Evolutionary conservation across 2,329 filamentous ascomycete genomes (phyloP), one percentile per base, ranked within the genome.

Genomic region (Colletotrichum truncatum): DNA sequence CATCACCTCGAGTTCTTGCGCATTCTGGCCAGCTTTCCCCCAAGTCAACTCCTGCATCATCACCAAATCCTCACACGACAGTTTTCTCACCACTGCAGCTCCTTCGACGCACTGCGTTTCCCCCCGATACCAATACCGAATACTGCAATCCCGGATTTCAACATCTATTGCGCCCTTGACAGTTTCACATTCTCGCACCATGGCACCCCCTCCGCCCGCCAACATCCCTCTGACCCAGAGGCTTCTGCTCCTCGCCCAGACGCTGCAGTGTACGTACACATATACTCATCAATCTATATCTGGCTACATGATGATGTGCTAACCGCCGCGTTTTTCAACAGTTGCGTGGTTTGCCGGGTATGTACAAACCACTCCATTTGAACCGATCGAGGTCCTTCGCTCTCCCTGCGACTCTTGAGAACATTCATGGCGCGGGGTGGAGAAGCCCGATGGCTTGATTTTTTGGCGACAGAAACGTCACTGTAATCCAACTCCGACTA

Each of bases 341-440:
- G 88, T 94, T 75, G 91, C 87, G 73, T 95, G 92, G 92, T 94
- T 94, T 76, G 83, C 88, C 73, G 92, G 91, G 91, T 94, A 91
- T 70, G 91, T 89, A 60, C 70, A 73, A 70, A 58, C 52, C 11
- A 26, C 25, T 52, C 23, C 65, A 14, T 48, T 48, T 57, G 36
- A 60, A 51, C 46, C 57, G 12, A 43, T 54, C 62, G 28, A 56
- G 56, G 39, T 64, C 69, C 53, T 46, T 39, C 62, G 38, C 41
- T 43, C 51, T 67, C 28, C 45, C 49, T 64, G 64, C 55, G 28
- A 43, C 56, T 46, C 64, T n/a, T 66, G 52, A 18, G 41, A 54
- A 54, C 6, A n/a, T 54, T 32, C 30, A 36, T 14, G 30, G 36
- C 32, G 30, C 32, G 34, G 18, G n/a, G n/a, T 36, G 62, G 49